Evolutionary conservation across 2,329 filamentous ascomycete genomes (phyloP).

Genomic region (Colletotrichum shisoi): DNA sequence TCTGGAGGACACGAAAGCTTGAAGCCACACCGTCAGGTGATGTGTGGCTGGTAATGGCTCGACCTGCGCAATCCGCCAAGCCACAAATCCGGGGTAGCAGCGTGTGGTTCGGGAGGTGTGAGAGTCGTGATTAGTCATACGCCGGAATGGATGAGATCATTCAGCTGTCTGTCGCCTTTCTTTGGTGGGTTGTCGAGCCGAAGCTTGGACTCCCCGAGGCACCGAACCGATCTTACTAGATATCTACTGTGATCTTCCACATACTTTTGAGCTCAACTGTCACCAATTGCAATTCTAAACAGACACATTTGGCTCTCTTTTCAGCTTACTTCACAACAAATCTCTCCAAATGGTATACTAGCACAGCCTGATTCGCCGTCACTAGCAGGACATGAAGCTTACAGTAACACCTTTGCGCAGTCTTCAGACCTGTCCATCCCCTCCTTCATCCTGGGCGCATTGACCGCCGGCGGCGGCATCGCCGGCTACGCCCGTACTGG

Average conservation of each 20-base stretch:
- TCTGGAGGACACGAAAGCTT: constrained; percentile 50
- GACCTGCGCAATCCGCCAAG: background rate
- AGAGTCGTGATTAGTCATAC: constrained; percentile 32
- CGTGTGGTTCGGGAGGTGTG: background rate
- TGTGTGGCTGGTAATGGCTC: constrained; percentile 33
- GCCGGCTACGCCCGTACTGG: constrained; percentile 86
- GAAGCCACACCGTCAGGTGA: constrained; percentile 38
- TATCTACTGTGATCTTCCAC: constrained; percentile 4
- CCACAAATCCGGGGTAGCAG: constrained; percentile 36
- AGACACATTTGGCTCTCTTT: background rate
- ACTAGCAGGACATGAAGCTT: background rate
- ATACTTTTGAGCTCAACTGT: constrained; percentile 1
- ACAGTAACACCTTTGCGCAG: constrained; percentile 40
- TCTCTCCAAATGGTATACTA: constrained; percentile 25
- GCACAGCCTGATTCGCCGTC: no score
- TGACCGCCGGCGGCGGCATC: constrained; percentile 87
- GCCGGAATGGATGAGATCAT: constrained; percentile 38
- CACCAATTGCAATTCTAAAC: background rate
- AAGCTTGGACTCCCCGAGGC: constrained; percentile 35
- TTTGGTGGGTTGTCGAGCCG: constrained; percentile 11
- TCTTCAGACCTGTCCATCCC: constrained; percentile 61
- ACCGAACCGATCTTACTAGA: constrained; percentile 27
- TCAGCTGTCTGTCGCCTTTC: background rate
- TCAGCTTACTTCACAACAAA: background rate
- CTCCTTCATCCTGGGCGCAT: constrained; percentile 78